phyloP scores from a whole-genome alignment of 2,329 filamentous ascomycete species.

The Purpureocillium takamizusanense region DNA sequence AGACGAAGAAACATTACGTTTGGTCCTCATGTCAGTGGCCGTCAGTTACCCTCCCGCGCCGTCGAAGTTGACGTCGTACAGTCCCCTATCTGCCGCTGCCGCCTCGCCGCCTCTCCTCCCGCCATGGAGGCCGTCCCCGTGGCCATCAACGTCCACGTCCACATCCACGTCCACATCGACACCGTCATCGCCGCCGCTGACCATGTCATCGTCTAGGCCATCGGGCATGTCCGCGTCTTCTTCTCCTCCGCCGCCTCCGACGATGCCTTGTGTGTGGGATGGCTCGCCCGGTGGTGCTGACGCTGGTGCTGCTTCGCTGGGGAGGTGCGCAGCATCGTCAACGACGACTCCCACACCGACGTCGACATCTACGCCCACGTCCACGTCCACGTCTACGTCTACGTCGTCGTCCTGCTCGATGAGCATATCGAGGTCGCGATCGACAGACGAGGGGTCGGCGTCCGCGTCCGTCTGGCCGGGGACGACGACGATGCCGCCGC shows the following conservation, averaged over 20 bases:
- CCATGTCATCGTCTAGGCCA: no score
- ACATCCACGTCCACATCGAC: slow-evolving; percentile 11
- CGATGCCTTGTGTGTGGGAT: no score
- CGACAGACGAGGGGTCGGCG: slow-evolving; percentile 27
- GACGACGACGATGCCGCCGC: slow-evolving; percentile 14
- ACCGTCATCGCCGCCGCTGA: slow-evolving; percentile 6
- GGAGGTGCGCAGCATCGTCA: no score
- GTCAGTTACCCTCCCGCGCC: slow-evolving; percentile 6
- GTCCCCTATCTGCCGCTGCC: slow-evolving; percentile 13
- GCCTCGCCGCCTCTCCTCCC: slow-evolving; percentile 7
- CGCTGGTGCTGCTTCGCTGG: no score
- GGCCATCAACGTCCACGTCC: slow-evolving; percentile 9
- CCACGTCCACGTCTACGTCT: slow-evolving; percentile 10
- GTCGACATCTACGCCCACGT: slow-evolving; percentile 6
- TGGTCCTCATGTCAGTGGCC: background rate
- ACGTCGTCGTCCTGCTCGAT: slow-evolving; percentile 30
- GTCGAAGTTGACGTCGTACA: slow-evolving; percentile 21
- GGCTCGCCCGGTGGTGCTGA: no score
- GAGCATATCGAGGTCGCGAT: slow-evolving; percentile 43
- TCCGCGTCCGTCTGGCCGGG: slow-evolving; percentile 2
- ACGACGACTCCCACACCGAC: background rate
- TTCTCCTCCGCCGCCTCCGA: slow-evolving; percentile 31
- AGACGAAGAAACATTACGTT: no score
- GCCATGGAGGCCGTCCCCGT: background rate
- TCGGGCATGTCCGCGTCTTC: slow-evolving; percentile 14